Conservation (phyloP, 1,284 basidiomycete genomes). For the Tranzscheliella williamsii region DNA sequence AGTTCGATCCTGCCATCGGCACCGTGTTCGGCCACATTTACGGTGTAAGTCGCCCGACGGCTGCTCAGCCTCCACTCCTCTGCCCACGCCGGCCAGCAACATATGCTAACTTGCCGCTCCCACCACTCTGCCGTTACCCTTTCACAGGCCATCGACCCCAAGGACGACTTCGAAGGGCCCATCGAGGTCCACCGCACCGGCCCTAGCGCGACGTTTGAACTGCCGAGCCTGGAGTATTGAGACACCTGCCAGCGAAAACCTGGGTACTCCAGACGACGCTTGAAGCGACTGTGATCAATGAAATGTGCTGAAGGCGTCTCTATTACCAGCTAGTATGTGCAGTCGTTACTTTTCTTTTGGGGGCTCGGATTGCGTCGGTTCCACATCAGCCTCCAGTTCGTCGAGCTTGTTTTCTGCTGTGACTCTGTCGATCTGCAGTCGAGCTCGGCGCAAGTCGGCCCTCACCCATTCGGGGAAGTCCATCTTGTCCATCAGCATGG, state of each 20-base stretch:
- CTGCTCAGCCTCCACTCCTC: no score
- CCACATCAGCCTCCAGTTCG: constrained; percentile 28
- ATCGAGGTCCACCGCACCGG: constrained; percentile 29
- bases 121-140: no score
- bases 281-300: no score
- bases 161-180: constrained; percentile 25
- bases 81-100: no score
- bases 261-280: no score
- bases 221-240: constrained; percentile 18
- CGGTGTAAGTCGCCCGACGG: constrained; percentile 40
- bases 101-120: no score
- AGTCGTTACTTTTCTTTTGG: no score
- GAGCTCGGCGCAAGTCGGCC: constrained; percentile 33
- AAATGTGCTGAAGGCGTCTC: no score
- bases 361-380: no score
- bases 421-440: constrained; percentile 28
- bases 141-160: constrained; percentile 28
- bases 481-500: constrained; percentile 28
- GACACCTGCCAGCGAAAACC: no score
- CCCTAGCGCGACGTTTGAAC: constrained; percentile 18
- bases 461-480: constrained; percentile 35
- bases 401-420: constrained; percentile 34
- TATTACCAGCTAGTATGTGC: no score
- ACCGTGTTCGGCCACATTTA: constrained; percentile 47
- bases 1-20: constrained; percentile 40